phyloP scores from a whole-genome alignment of 2,329 filamentous ascomycete genomes.

The Claviceps digitariae region DNA sequence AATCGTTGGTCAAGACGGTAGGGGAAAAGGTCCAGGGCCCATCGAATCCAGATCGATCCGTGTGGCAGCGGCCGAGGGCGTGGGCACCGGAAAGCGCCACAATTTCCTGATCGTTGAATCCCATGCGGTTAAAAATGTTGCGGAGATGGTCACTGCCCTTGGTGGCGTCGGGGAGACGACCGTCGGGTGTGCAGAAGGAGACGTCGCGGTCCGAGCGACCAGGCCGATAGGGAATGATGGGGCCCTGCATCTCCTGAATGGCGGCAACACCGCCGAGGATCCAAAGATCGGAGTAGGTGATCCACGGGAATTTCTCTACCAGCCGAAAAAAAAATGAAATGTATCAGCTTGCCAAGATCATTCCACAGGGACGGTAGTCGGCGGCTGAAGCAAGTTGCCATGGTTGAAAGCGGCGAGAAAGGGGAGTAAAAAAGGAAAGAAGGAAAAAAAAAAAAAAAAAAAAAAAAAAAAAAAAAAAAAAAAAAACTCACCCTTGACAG shows the following conservation, averaged over 20 bases:
- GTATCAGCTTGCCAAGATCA: background rate
- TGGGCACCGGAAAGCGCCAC: conserved; percentile 80
- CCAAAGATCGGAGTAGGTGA: conserved; percentile 93
- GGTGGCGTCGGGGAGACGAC: conserved; percentile 66
- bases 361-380: background rate
- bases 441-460: too few species aligned
- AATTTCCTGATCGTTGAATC: conserved; percentile 94
- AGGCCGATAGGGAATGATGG: conserved; percentile 74
- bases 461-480: background rate
- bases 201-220: conserved; percentile 71
- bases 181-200: conserved; percentile 81
- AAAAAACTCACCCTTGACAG: conserved; percentile 56
- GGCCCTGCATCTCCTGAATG: conserved; percentile 92
- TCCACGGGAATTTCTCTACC: conserved; percentile 71
- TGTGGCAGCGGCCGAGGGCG: conserved; percentile 80
- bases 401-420: background rate
- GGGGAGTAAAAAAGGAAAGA: too few species aligned
- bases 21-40: conserved; percentile 91
- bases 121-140: conserved; percentile 91
- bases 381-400: background rate
- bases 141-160: conserved; percentile 74
- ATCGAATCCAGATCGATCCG: conserved; percentile 73
- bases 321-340: background rate
- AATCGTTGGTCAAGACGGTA: conserved; percentile 88
- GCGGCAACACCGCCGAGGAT: conserved; percentile 75